Base-by-base conservation (phyloP, 805 yeast species). In the Candida insectalens region DNA sequence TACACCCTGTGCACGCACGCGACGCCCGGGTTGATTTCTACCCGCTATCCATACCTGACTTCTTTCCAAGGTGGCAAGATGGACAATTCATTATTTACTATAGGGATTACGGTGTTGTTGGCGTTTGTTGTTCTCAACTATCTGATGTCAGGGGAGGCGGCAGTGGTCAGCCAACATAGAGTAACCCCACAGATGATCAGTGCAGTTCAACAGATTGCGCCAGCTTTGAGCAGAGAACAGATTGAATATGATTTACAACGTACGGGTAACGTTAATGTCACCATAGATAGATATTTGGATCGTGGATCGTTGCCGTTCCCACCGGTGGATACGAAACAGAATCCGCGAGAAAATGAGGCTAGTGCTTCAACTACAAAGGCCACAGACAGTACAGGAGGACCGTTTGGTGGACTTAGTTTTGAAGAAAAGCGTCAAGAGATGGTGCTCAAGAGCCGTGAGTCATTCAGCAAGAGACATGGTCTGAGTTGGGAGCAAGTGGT, bases 121-220 rank as follows among this genome's bases (percentile, higher is more conserved):
- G 77, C 77, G 2, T 70, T 80, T 34, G 50, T 79, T 19, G 65
- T 79, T 41, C 55, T 80, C 33, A 67, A 79, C 55, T 81, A 84
- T 82, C 62, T 80, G 38, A 65, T 78, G 28, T 54, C 74, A 22
- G 74, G 38, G 7, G 18, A 6, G 12, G 10, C 23, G 23, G 23
- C 23, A 21, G 23, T 7, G 10, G 23, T 12, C 12, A 12, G 23
- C 23, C 22, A 10, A 7, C 25, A 30, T 27, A 21, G 36, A 10
- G 40, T 80, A 16, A 75, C 79, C 3, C 63, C 62, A 4, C 72
- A 71, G 37, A 89, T 89, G 97, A 66, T 89, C 29, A 92, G 81
- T 42, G 77, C 83, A 0, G 96, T 89, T 2, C 82, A 76, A 45
- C 75, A 85, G 27, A 64, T 89, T 36, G 95, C 87, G 0, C 96